Base-by-base conservation (phyloP, 345 rosid genomes). In the Salix dunnii region DNA sequence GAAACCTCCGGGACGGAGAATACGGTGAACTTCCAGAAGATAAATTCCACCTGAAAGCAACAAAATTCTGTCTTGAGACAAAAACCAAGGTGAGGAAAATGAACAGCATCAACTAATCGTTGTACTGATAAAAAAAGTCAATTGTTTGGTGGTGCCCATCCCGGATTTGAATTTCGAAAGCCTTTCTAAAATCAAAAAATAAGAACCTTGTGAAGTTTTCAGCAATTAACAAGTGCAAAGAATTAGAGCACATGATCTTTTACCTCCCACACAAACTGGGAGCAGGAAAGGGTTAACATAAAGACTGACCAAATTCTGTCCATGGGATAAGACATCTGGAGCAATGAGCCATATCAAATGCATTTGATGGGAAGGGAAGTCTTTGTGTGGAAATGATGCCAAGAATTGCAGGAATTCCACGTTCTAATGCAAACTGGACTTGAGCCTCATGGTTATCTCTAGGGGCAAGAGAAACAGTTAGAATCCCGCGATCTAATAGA, bases 281-380 rank as follows among this genome's bases (percentile, higher is more conserved):
- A 25, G 36, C 66, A 70, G 33, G 63, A 31, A 71, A 42, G 28
- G 33, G 62, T 33, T 21, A 46, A 18, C 14, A 61, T 16, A 40
- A 4, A 75, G 42, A 73, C 63, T 84, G 86, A 96, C 99, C 99
- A 2, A 92, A 96, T 90, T 96, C 99, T 40, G 98, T 92, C 99
- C 99, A 96, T 18, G 99, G 98, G 74, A 96, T 96, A 79, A 96
- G 99, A 87, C 99, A 93, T 87, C 99, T 89, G n/a, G 99, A 96
- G 90, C 99, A 96, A 85, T 96, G 99, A 84, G 99, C 99, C 96
- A 96, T 91, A 84, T 96, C 99, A 70, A 96, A 96, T 46, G 98
- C 89, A 76, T 85, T 89, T n/a, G 99, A 96, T 43, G 99, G 97
- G 88, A 93, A 96, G 43, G 98, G 95, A 42, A 96, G 93, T 63